Percentiles rank a stretch among this genome's conserved stretches.
phyloP scores from a whole-genome alignment of 768 basidiomycete species.

The Udeniomyces megalosporus region DNA sequence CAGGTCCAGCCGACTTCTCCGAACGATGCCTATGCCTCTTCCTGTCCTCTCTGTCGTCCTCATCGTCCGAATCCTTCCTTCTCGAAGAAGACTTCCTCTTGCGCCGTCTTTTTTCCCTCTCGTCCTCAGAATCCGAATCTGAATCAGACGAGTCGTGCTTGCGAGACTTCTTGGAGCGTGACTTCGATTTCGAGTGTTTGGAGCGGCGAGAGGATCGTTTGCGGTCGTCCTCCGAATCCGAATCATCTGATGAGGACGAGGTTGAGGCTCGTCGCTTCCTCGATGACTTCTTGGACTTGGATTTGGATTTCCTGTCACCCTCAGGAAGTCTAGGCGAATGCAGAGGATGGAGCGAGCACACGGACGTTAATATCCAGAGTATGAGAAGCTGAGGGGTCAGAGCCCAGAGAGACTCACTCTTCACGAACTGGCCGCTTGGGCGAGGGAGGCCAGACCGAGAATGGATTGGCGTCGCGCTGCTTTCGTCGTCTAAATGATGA shows the following conservation, averaged over 20 bases:
- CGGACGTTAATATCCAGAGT: too few relatives aligned
- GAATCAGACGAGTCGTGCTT: constrained; percentile 1
- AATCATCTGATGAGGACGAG: background rate
- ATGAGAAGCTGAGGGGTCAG: too few relatives aligned
- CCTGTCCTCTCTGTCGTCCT: constrained; percentile 29
- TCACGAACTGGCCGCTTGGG: constrained; percentile 13
- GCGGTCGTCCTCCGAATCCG: background rate
- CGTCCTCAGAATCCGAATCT: background rate
- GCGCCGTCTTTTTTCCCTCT: constrained; percentile 42
- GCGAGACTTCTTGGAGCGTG: background rate
- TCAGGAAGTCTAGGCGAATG: background rate
- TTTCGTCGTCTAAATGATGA: constrained; percentile 10
- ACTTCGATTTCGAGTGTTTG: background rate
- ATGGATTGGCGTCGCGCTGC: constrained; percentile 3
- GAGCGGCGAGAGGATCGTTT: background rate
- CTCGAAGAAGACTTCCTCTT: constrained; percentile 31
- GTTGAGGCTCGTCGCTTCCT: constrained; percentile 3
- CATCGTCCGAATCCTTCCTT: constrained; percentile 29
- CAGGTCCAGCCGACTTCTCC: constrained; percentile 1
- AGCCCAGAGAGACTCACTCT: constrained; percentile 1
- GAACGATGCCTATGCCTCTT: constrained; percentile 11
- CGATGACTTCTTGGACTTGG: background rate
- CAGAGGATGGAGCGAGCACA: background rate
- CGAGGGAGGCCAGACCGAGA: constrained; percentile 13
- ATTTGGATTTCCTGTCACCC: constrained; percentile 5